Evolutionary conservation across 225 moss, liverwort and hornwort species (phyloP).

Genomic region (Thuidium tamariscinum): DNA sequence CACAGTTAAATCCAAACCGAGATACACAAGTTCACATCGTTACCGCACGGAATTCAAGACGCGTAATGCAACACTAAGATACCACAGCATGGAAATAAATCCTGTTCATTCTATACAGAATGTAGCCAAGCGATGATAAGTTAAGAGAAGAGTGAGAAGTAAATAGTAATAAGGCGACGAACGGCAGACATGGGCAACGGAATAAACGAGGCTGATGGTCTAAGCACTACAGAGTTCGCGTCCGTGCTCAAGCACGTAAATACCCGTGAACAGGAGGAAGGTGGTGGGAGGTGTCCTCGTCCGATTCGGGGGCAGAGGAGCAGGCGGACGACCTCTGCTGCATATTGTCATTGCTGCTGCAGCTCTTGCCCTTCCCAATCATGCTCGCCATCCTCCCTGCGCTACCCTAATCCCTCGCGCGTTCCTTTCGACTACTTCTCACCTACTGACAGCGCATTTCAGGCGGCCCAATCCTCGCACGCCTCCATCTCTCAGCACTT

Average conservation of each 20-base stretch:
- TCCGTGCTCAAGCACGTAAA: not conserved
- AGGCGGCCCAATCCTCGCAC: not conserved
- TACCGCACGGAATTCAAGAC: no score
- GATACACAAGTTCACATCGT: not conserved
- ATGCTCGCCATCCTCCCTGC: conserved; percentile 34
- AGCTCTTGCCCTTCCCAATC: conserved; percentile 39
- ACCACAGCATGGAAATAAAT: not conserved
- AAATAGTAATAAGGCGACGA: no score
- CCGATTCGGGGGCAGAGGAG: conserved; percentile 70
- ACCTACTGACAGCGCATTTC: not conserved
- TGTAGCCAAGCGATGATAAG: no score
- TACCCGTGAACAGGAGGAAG: conserved; percentile 74
- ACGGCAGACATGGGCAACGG: not conserved
- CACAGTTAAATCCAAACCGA: not conserved
- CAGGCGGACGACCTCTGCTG: conserved; percentile 56
- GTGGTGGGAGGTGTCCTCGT: conserved; percentile 59
- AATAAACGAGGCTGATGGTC: not conserved
- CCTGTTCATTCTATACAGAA: not conserved
- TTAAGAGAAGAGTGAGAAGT: not conserved
- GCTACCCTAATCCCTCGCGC: conserved; percentile 15
- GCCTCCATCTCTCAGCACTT: not conserved
- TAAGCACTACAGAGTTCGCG: not conserved
- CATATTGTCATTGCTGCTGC: conserved; percentile 52
- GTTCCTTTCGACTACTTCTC: not conserved
- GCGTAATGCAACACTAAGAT: not conserved